Evolutionary conservation across 2,329 filamentous ascomycete species (phyloP), one percentile per base, ranked within the genome.

Genomic region (Allantophomopsis lycopodina): DNA sequence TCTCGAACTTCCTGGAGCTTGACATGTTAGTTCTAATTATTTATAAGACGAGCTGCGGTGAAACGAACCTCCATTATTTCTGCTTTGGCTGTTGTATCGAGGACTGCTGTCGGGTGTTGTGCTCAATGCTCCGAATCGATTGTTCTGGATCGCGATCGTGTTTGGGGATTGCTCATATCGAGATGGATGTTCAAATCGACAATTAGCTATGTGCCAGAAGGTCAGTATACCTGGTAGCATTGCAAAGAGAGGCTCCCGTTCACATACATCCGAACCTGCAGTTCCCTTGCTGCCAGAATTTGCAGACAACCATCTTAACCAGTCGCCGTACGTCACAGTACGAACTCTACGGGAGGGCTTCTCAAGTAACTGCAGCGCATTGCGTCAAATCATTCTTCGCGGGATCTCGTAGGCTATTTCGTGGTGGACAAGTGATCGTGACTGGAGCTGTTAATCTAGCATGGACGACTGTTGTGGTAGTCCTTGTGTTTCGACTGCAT

Each of bases 231-330:
- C 31, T 38, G 2, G 34, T 23, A 32, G 37, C 23, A 28, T 28
- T 28, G 23, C 3, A 28, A 28, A 6, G 3, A 28, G 23, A 28
- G 23, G 23, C 7, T 12, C 7, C 8, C 8, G 7, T 28, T 12
- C 39, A 43, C 65, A 46, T 63, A 79, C 77, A 64, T 60, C 79
- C 79, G 54, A 70, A 76, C 51, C 63, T 73, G 63, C 80, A 86
- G 45, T 65, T 66, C 34, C 78, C 78, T 54, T 77, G 68, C 54
- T 71, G 68, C 52, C 67, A 85, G 56, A 73, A 84, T 46, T 59
- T 68, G 63, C 80, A 85, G 18, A 44, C 33, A 32, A 38, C 14
- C 36, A 42, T 39, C 20, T 31, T 42, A 18, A 14, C 35, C 23
- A 28, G 23, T 28, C 23, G 23, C 23, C 23, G 23, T 28, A 28